Evolutionary conservation across 495 filamentous ascomycete species (phyloP), one percentile per base, ranked within the genome.

Genomic region (Aspergillus heteromorphus): DNA sequence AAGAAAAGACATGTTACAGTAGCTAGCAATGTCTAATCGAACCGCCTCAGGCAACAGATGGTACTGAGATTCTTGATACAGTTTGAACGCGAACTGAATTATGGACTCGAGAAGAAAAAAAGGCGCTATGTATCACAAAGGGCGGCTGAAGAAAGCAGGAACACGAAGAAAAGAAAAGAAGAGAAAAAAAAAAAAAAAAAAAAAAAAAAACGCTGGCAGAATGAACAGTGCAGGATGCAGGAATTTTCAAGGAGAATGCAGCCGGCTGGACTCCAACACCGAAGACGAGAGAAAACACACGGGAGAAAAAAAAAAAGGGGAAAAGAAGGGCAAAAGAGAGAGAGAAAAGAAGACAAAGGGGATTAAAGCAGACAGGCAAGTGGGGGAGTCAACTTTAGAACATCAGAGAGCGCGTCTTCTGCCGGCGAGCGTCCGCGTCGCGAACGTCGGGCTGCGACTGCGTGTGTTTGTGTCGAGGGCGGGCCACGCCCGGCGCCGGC

Each of bases 371-470:
- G 48, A 55, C n/a, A n/a, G n/a, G n/a, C n/a, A n/a, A n/a, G n/a
- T n/a, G n/a, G n/a, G n/a, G n/a, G n/a, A 53, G 23, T 31, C 27
- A n/a, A 6, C 10, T 49, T 41, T 59, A 76, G 45, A 75, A 74
- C 55, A 77, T 73, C 48, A 77, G 64, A 11, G 73, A 77, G 49
- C 73, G 72, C 5, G 73, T 71, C 62, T 75, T 77, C 55, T 75
- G 65, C 18, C 70, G 70, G 25, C 73, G 71, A 48, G 70, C 63
- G 10, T 77, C 73, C 25, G 63, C 60, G 43, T 63, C 59, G 25
- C 69, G 60, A 55, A 68, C 61, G 36, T 77, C 73, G 16, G 73
- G 73, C 48, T 77, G 73, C 14, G 73, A 77, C n/a, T 67, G 57
- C 2, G 73, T 73, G 54, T 77, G 71, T 48, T 71, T 71, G 61